Conservation (phyloP, 805 yeast genomes). For the Spencermartinsiella europaea region DNA sequence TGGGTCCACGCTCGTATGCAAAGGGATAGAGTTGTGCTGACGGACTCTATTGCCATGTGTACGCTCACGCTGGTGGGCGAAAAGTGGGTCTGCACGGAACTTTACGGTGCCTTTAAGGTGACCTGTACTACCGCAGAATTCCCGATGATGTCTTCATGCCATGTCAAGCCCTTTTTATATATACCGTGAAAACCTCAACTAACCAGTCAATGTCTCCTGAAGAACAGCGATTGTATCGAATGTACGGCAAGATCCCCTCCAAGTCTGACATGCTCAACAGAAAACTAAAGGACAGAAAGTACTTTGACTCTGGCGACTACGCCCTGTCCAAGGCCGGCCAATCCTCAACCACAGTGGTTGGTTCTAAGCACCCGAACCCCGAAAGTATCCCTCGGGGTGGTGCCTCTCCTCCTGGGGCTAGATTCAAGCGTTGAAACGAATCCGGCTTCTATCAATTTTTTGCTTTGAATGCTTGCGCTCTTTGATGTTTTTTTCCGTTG, state of each 20-base stretch:
- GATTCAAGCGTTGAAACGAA: background rate
- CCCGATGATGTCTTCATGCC: no score
- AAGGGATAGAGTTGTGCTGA: no score
- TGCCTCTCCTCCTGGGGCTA: background rate
- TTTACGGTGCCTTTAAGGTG: no score
- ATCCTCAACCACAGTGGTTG: conserved; percentile 28
- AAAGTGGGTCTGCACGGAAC: no score
- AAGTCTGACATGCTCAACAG: conserved; percentile 69
- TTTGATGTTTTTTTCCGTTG: background rate
- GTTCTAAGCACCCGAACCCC: conserved; percentile 24
- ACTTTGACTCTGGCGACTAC: conserved; percentile 91
- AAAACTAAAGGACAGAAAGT: conserved; percentile 76
- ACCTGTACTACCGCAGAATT: no score
- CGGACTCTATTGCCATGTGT: no score
- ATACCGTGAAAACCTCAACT: no score
- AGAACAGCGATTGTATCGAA: conserved; percentile 67
- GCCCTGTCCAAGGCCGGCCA: conserved; percentile 54
- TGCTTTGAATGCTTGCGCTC: no score
- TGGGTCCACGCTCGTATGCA: no score
- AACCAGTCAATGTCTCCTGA: conserved; percentile 35
- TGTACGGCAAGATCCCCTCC: conserved; percentile 84
- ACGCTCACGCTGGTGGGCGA: no score
- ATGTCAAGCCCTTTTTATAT: no score
- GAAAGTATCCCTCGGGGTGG: conserved; percentile 21
- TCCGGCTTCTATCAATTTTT: no score